A percentile compares a stretch with the other conserved stretches of the same genome.
Conservation (phyloP, 2,329 filamentous ascomycete genomes). For the Colletotrichum sp. region DNA sequence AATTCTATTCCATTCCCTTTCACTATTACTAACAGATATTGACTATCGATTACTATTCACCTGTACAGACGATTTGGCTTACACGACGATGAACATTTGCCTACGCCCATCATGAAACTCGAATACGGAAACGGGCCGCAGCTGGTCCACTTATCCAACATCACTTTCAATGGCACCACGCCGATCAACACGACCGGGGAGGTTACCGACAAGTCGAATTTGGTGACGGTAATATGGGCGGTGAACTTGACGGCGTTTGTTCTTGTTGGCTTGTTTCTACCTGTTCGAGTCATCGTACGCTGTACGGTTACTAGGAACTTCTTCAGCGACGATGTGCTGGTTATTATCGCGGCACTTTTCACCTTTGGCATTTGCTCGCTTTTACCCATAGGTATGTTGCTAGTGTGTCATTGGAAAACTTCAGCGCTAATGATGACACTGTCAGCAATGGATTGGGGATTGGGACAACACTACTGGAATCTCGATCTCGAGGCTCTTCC, state of each 20-base stretch:
- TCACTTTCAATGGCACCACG: not conserved
- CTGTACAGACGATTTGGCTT: not conserved
- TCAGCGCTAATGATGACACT: not conserved
- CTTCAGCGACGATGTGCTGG: slow-evolving; percentile 17
- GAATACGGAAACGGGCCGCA: not conserved
- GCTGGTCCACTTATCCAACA: not conserved
- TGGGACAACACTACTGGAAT: slow-evolving; percentile 12
- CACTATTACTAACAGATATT: not conserved
- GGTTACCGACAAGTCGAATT: not conserved
- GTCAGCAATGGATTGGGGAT: slow-evolving; percentile 6
- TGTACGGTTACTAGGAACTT: slow-evolving; percentile 12
- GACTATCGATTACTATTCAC: not conserved
- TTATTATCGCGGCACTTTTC: slow-evolving; percentile 15
- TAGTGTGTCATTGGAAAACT: not conserved
- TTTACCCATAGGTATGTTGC: slow-evolving; percentile 2
- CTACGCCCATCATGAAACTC: not conserved
- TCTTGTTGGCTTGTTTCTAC: slow-evolving; percentile 8
- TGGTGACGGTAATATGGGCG: slow-evolving; percentile 10
- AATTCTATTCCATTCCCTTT: not conserved
- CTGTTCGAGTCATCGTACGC: slow-evolving; percentile 6
- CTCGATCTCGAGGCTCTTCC: not conserved
- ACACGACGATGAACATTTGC: not conserved
- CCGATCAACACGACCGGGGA: not conserved
- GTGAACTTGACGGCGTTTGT: slow-evolving; percentile 16
- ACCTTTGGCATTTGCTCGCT: slow-evolving; percentile 13